Conservation (phyloP, 345 rosid species). For the Diplotaxis tenuifolia region DNA sequence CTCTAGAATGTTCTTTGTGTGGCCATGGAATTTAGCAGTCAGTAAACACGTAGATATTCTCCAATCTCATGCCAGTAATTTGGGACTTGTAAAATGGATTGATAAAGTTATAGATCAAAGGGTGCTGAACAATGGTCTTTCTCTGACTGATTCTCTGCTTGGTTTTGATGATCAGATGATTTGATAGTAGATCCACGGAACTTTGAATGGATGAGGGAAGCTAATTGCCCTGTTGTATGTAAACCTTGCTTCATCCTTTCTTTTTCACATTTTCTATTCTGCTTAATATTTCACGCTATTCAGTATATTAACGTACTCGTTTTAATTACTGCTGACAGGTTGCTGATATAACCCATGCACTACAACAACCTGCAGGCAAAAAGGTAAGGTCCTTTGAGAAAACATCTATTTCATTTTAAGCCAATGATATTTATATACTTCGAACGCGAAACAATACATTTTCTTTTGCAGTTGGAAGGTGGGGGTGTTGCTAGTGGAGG, state of each 20-base stretch:
- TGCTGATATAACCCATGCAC: conserved; percentile 90
- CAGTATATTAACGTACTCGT: neutral
- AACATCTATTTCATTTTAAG: neutral
- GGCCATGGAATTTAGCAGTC: neutral
- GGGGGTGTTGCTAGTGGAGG: conserved; percentile 99
- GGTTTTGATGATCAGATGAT: conserved; percentile 59
- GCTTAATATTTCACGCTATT: neutral
- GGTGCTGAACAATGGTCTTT: neutral
- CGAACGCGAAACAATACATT: conserved; percentile 11
- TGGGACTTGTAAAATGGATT: neutral
- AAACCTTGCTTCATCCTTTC: conserved; percentile 6
- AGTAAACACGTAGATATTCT: conserved; percentile 15
- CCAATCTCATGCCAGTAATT: conserved; percentile 13
- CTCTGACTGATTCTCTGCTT: conserved; percentile 27
- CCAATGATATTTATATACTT: neutral
- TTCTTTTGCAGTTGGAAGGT: conserved; percentile 71
- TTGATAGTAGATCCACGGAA: conserved; percentile 94
- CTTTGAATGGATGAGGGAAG: conserved; percentile 95
- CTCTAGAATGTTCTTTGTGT: conserved; percentile 2
- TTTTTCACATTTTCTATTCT: neutral
- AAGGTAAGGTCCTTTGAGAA: conserved; percentile 47
- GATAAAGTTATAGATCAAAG: neutral
- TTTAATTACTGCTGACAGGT: conserved; percentile 51
- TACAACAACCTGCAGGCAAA: conserved; percentile 95
- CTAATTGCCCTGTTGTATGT: conserved; percentile 95